Conservation (phyloP, 2,329 filamentous ascomycete species). For the Niveomyces coronatus region DNA sequence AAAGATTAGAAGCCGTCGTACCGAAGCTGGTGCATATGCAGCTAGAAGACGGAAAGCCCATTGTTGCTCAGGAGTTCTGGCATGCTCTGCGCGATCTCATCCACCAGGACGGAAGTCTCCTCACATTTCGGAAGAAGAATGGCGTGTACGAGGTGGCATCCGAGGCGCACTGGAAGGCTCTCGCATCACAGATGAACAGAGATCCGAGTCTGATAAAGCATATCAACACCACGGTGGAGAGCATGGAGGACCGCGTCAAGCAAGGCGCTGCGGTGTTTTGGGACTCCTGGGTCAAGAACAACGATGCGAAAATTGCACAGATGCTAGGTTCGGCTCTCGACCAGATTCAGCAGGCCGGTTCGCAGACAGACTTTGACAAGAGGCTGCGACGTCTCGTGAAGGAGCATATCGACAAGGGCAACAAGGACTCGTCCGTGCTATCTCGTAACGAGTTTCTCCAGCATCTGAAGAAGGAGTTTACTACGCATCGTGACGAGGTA, state of each 20-base stretch:
- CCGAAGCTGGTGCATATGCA: conserved; percentile 48
- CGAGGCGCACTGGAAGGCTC: conserved; percentile 36
- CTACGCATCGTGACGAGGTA: conserved; percentile 28
- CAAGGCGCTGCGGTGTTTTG: conserved; percentile 30
- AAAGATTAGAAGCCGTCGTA: conserved; percentile 38
- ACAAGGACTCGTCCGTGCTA: conserved; percentile 29
- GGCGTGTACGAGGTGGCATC: conserved; percentile 30
- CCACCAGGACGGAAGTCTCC: conserved; percentile 34
- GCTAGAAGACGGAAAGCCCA: conserved; percentile 37
- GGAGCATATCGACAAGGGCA: conserved; percentile 23
- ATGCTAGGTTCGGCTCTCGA: conserved; percentile 22
- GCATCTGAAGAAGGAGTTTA: conserved; percentile 30
- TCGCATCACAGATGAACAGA: conserved; percentile 30
- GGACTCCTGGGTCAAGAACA: conserved; percentile 42
- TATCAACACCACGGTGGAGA: conserved; percentile 18
- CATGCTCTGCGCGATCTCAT: conserved; percentile 49
- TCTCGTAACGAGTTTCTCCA: conserved; percentile 38
- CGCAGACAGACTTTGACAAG: conserved; percentile 24
- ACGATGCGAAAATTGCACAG: conserved; percentile 29
- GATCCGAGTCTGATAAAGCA: conserved; percentile 21
- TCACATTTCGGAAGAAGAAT: conserved; percentile 33
- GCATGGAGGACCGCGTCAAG: conserved; percentile 14
- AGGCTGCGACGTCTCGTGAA: conserved; percentile 26
- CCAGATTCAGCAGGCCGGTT: conserved; percentile 24
- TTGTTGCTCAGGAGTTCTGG: conserved; percentile 55